Evolutionary conservation across 345 rosid genomes (phyloP).

Genomic region (Populus deltoides): DNA sequence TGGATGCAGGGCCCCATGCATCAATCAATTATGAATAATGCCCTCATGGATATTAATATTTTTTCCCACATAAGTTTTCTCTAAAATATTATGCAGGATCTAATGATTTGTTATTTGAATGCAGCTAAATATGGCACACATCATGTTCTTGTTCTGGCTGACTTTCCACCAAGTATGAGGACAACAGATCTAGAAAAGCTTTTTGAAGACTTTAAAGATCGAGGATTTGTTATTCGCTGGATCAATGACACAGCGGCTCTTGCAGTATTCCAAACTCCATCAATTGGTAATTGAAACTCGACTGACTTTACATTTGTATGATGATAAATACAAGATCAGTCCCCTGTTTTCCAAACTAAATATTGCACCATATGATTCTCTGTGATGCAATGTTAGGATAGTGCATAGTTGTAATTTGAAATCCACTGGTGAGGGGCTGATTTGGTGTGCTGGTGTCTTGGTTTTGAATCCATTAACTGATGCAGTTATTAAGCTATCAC

Average conservation of each 20-base stretch:
- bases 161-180: constrained; percentile 69
- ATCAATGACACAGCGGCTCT: constrained; percentile 83
- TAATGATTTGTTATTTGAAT: constrained; percentile 8
- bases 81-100: neutral
- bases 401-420: neutral
- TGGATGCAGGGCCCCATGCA: neutral
- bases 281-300: constrained; percentile 46
- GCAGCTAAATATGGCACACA: constrained; percentile 78
- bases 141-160: constrained; percentile 81
- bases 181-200: constrained; percentile 79
- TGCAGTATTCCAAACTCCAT: constrained; percentile 78
- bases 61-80: neutral
- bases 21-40: neutral
- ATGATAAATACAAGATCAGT: neutral
- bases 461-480: neutral
- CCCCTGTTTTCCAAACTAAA: neutral
- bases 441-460: neutral
- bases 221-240: constrained; percentile 75
- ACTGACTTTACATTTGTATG: neutral
- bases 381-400: neutral
- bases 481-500: neutral
- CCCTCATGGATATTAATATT: neutral
- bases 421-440: neutral
- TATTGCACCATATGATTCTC: neutral
- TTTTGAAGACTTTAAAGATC: constrained; percentile 54